Evolutionary conservation across 1,284 basidiomycete species (phyloP).

Genomic region (Inonotus obliquus): DNA sequence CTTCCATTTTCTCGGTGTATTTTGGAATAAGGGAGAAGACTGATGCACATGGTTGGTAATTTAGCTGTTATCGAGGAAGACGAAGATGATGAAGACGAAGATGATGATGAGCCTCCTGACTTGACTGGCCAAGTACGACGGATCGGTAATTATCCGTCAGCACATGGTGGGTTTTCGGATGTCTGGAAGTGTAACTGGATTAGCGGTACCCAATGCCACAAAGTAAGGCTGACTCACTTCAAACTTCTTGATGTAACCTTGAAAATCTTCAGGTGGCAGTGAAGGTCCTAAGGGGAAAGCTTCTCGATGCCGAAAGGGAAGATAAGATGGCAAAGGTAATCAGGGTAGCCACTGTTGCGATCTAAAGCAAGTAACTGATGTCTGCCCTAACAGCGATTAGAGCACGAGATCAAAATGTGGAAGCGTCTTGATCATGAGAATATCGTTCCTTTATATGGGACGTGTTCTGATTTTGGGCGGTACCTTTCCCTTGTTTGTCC

Average conservation of each 20-base stretch:
- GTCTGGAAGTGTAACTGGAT: constrained; percentile 37
- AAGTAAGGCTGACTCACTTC: constrained; percentile 1
- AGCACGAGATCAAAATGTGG: constrained; percentile 27
- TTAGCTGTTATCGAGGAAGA: neutral
- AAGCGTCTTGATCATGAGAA: constrained; percentile 25
- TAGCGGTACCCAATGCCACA: constrained; percentile 21
- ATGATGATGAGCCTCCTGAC: constrained; percentile 24
- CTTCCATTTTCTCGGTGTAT: neutral
- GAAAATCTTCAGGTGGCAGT: constrained; percentile 9
- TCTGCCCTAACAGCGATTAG: constrained; percentile 18
- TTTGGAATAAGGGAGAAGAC: neutral
- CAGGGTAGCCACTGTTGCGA: neutral
- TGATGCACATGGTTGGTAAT: neutral
- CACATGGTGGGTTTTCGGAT: constrained; percentile 42
- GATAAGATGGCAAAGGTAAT: constrained; percentile 21
- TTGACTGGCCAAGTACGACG: constrained; percentile 34
- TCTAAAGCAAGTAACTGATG: neutral
- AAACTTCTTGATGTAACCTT: neutral
- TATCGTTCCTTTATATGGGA: constrained; percentile 24
- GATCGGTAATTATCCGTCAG: constrained; percentile 33
- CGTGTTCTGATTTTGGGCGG: constrained; percentile 23
- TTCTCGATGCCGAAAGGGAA: constrained; percentile 1
- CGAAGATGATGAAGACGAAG: neutral
- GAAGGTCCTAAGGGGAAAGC: constrained; percentile 10
- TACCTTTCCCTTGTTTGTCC: constrained; percentile 28